phyloP scores from a whole-genome alignment of 768 basidiomycete species.

The Asterophora parasitica region DNA sequence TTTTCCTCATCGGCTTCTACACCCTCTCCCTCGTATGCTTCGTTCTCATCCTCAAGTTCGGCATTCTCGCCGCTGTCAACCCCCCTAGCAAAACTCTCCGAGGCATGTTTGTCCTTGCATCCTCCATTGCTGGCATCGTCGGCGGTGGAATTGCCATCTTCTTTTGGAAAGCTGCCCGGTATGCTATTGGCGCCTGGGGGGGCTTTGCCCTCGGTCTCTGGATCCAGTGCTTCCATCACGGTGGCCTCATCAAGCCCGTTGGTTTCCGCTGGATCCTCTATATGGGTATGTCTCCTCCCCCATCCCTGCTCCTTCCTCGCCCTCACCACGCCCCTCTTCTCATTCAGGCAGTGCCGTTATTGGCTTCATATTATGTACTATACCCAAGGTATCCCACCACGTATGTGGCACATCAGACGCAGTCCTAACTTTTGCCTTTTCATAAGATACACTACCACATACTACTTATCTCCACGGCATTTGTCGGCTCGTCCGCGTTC shows the following conservation, averaged over 20 bases:
- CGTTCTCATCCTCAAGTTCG: constrained; percentile 84
- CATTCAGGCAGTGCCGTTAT: constrained; percentile 60
- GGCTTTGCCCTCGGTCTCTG: constrained; percentile 86
- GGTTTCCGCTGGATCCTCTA: constrained; percentile 88
- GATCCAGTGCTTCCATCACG: constrained; percentile 80
- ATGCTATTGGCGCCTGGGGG: constrained; percentile 77
- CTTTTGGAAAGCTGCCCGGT: constrained; percentile 87
- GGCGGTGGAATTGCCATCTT: constrained; percentile 87
- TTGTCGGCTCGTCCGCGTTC: constrained; percentile 87
- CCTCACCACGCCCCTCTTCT: constrained; percentile 17
- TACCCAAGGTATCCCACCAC: constrained; percentile 52
- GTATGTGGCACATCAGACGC: constrained; percentile 4
- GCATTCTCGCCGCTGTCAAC: constrained; percentile 79
- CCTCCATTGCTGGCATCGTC: constrained; percentile 71
- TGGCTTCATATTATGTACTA: constrained; percentile 79
- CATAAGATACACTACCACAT: constrained; percentile 76
- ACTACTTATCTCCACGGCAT: constrained; percentile 79
- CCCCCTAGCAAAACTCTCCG: constrained; percentile 75
- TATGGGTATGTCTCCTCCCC: constrained; percentile 51
- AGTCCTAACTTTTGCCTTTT: constrained; percentile 12
- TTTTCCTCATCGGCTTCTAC: constrained; percentile 92
- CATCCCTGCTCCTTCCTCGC: constrained; percentile 10
- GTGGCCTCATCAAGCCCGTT: constrained; percentile 73
- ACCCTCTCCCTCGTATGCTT: constrained; percentile 80
- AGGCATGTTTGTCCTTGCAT: constrained; percentile 87